Evolutionary conservation across 306 rosid species (phyloP).

Genomic region (Ormosia emarginata): DNA sequence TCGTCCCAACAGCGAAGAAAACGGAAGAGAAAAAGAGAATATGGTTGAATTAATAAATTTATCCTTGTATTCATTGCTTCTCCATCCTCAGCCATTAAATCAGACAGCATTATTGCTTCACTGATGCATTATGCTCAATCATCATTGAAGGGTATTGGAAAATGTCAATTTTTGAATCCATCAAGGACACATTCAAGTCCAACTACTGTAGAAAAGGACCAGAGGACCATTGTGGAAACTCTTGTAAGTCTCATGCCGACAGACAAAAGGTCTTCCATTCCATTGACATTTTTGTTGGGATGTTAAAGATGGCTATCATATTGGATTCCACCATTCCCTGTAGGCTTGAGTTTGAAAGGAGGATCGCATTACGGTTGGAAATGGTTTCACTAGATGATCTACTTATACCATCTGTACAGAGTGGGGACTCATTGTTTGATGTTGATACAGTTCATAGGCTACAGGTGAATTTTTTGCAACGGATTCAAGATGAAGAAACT

Average conservation of each 20-base stretch:
- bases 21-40: too few relatives aligned
- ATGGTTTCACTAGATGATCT: constrained; percentile 72
- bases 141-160: constrained; percentile 70
- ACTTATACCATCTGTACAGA: constrained; percentile 63
- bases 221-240: constrained; percentile 56
- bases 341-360: constrained; percentile 82
- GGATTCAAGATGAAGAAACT: constrained; percentile 68
- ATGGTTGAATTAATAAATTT: too few relatives aligned
- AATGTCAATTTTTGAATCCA: constrained; percentile 60
- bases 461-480: constrained; percentile 62
- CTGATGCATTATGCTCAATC: constrained; percentile 82
- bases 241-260: constrained; percentile 65
- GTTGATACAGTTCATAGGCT: constrained; percentile 78
- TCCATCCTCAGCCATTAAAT: too few relatives aligned
- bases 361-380: constrained; percentile 66
- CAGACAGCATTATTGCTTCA: constrained; percentile 62
- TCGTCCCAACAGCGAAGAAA: too few relatives aligned
- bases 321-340: constrained; percentile 57
- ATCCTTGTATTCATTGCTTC: too few relatives aligned
- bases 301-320: constrained; percentile 77
- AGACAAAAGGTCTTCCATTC: constrained; percentile 54
- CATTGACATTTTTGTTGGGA: constrained; percentile 70
- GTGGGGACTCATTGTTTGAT: constrained; percentile 71
- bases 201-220: constrained; percentile 44
- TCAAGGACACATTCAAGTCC: constrained; percentile 40